Base-by-base conservation (phyloP, 306 rosid species). In the Mucuna pruriens region DNA sequence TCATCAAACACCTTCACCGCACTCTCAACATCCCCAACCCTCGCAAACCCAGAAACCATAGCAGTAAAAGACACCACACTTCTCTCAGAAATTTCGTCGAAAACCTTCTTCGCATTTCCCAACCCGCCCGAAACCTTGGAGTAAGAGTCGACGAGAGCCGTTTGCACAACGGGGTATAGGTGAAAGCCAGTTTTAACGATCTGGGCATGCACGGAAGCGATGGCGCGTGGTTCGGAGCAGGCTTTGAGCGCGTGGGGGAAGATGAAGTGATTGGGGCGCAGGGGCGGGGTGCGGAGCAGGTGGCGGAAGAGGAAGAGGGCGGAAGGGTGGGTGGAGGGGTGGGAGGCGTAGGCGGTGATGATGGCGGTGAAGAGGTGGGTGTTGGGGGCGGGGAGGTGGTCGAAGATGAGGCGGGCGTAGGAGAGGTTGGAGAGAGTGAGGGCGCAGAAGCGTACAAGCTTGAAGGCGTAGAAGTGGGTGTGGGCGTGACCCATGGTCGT, bases 41-140 rank as follows among this genome's bases (percentile, higher is more conserved):
- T 89, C 31, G 86, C 77, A 75, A 82, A 85, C 83, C 91, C 93
- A 61, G 88, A 94, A 82, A 91, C 36, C 97, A 90, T 85, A 33
- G 87, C 90, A 0, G 97, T 94, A 89, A 92, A 92, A 49, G 88
- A 49, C 42, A 94, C 94, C 6, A 94, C 91, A 87, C 72, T 89
- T 77, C 71, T 94, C 25, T 83, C 90, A 57, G 49, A 10, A 92
- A 94, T 92, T 88, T 89, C 97, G 61, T 90, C 97, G 16, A 92
- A 92, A 84, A 89, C 76, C 88, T 87, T 74, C 72, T 84, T 17
- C 0, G 94, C 97, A 65, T 26, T 42, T 5, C 73, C 77, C 10
- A 87, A 57, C 9, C 80, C 82, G 0, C 76, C 61, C 39, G 42
- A 65, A 74, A 64, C 66, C 84, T 75, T 84, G 0, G 94, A 74